Conservation (phyloP, 2,329 filamentous ascomycete species). For the Sclerotinia spermophila region DNA sequence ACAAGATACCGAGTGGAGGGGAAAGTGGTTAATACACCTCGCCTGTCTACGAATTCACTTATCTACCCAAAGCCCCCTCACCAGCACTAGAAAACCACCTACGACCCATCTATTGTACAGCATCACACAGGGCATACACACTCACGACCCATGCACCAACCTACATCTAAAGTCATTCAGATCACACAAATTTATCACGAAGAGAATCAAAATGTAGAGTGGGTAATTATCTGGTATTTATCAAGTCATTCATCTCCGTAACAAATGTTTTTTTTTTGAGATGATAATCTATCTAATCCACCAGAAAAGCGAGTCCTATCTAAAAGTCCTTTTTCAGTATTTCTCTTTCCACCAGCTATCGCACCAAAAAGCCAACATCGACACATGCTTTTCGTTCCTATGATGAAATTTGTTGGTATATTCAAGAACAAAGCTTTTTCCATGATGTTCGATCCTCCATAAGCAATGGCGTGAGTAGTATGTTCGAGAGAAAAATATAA, state of each 20-base stretch:
- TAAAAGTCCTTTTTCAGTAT: slow-evolving; percentile 23
- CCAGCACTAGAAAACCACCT: neutral
- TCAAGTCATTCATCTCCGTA: slow-evolving; percentile 9
- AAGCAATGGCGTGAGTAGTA: slow-evolving; percentile 15
- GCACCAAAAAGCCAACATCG: slow-evolving; percentile 13
- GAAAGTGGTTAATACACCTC: neutral
- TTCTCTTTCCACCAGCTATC: slow-evolving; percentile 15
- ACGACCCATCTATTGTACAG: neutral
- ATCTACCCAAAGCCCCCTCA: neutral
- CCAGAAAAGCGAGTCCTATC: slow-evolving; percentile 38
- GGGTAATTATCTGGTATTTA: slow-evolving; percentile 39
- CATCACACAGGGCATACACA: no score
- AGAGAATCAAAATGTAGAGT: slow-evolving; percentile 31
- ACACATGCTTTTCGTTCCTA: slow-evolving; percentile 15
- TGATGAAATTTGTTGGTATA: slow-evolving; percentile 9
- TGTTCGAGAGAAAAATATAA: slow-evolving; percentile 18
- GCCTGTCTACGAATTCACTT: neutral
- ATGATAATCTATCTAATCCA: slow-evolving; percentile 36
- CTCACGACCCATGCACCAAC: neutral
- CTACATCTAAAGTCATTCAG: neutral
- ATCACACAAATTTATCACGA: neutral
- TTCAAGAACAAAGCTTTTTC: slow-evolving; percentile 10
- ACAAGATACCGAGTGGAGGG: neutral
- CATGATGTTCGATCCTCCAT: slow-evolving; percentile 22
- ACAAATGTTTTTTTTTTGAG: slow-evolving; percentile 27